Evolutionary conservation across 2,329 filamentous ascomycete genomes (phyloP).

Genomic region (Mariannaea elegans): DNA sequence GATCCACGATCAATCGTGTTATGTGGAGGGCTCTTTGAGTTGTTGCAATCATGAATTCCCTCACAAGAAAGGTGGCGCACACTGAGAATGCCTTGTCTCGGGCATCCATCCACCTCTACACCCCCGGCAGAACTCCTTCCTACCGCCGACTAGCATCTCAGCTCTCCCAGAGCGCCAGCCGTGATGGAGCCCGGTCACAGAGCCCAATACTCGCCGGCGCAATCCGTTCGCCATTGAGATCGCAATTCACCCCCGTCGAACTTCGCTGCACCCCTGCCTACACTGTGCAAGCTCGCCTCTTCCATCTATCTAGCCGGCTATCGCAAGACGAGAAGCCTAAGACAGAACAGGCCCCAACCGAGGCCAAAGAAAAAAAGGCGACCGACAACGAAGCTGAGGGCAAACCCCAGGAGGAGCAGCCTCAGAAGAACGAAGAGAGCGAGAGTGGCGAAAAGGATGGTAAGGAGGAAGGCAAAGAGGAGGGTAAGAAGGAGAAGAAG

Average conservation of each 20-base stretch:
- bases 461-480: conserved; percentile 57
- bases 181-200: conserved; percentile 40
- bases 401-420: conserved; percentile 52
- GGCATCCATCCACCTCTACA: conserved; percentile 49
- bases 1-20: conserved; percentile 36
- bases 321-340: conserved; percentile 48
- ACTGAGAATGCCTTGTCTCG: conserved; percentile 53
- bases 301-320: conserved; percentile 45
- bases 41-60: conserved; percentile 55
- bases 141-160: conserved; percentile 57
- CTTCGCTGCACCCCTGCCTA: conserved; percentile 46
- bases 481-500: conserved; percentile 66
- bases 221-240: conserved; percentile 53
- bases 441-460: conserved; percentile 46
- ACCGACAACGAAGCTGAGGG: conserved; percentile 43
- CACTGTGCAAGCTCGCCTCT: conserved; percentile 41
- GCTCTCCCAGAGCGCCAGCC: conserved; percentile 41
- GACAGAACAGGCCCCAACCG: conserved; percentile 46
- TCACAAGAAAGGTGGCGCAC: conserved; percentile 54
- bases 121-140: conserved; percentile 56
- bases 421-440: conserved; percentile 54
- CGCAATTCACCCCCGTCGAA: conserved; percentile 53
- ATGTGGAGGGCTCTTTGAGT: conserved; percentile 40
- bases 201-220: conserved; percentile 39
- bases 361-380: conserved; percentile 52